These are phyloP conservation scores for grape (Vitis vinifera) DNA, from an alignment of 164 flowering plant genomes.

Conservation along the genomic window ASM3070453v1 NC_081823.1:3907501-3908000, in stretches of 20 bases:
- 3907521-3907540: no score
- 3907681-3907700: constrained; percentile 57
- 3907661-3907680: background rate
- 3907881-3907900: background rate
- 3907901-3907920: no score
- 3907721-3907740: constrained; percentile 87
- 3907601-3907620: background rate
- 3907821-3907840: constrained; percentile 3
- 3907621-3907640: no score
- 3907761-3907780: constrained; percentile 2
- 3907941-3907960: background rate
- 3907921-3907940: background rate
- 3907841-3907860: constrained; percentile 2
- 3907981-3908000: background rate
- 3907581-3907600: background rate
- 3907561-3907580: background rate
- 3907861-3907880: background rate
- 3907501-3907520: no score
- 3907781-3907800: background rate
- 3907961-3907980: background rate
- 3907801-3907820: background rate
- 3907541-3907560: background rate
- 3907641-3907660: no score
- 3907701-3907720: constrained; percentile 98
- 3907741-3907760: constrained; percentile 63